These are phyloP conservation scores for Podochytrium sp. DNA, from an alignment of 192 early-diverging fungal genomes.

Conservation along the genomic window DNA sequence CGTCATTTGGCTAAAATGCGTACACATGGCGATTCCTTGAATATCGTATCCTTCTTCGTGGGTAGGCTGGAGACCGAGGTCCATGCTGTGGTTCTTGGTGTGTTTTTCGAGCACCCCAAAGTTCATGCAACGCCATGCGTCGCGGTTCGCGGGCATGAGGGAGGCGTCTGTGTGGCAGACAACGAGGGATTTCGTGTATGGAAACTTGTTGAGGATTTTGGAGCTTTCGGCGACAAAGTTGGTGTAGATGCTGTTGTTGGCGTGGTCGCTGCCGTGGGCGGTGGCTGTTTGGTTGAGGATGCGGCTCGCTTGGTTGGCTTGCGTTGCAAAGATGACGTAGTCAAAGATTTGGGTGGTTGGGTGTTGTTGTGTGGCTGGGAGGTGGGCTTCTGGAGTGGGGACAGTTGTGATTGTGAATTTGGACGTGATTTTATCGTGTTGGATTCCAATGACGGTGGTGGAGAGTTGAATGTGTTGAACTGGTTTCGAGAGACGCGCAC, in stretches of 20 bases:
- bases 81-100: neutral
- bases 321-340: slow-evolving; percentile 57
- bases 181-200: slow-evolving; percentile 47
- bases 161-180: slow-evolving; percentile 53
- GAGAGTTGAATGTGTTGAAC: slow-evolving; percentile 31
- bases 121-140: slow-evolving; percentile 53
- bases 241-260: neutral
- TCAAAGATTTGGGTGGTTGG: slow-evolving; percentile 32
- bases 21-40: slow-evolving; percentile 37
- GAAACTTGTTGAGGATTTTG: slow-evolving; percentile 39
- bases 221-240: neutral
- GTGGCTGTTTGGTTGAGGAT: slow-evolving; percentile 32
- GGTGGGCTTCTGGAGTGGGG: slow-evolving; percentile 2
- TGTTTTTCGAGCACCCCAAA: slow-evolving; percentile 38
- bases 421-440: slow-evolving; percentile 8
- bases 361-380: slow-evolving; percentile 27
- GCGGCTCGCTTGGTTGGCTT: slow-evolving; percentile 50
- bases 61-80: neutral
- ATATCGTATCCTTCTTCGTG: slow-evolving; percentile 36
- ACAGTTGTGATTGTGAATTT: slow-evolving; percentile 26
- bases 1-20: slow-evolving; percentile 44
- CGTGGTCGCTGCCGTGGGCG: neutral
- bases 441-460: slow-evolving; percentile 38
- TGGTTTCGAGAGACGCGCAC: slow-evolving; percentile 41
- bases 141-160: slow-evolving; percentile 45